Conservation (phyloP, 2,329 filamentous ascomycete genomes). For the Gaeumannomyces sp. region DNA sequence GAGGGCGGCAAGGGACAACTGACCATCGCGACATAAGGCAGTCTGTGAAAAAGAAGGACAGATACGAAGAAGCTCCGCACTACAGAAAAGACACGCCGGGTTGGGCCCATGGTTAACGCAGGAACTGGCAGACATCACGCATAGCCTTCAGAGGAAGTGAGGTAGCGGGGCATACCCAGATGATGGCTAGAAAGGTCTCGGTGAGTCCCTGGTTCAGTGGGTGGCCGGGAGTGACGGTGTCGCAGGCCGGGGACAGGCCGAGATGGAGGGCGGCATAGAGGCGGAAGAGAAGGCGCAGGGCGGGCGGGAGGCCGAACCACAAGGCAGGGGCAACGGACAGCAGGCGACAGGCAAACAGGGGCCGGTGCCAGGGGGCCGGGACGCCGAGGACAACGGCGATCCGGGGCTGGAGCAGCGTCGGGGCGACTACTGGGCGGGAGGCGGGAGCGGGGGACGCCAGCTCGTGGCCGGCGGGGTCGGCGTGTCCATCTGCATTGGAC, state of each 20-base stretch:
- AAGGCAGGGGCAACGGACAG: conserved; percentile 64
- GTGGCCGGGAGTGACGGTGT: neutral
- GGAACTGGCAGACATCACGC: conserved; percentile 8
- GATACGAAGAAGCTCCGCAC: conserved; percentile 71
- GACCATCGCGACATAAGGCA: conserved; percentile 80
- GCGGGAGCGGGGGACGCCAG: conserved; percentile 2
- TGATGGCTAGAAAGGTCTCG: conserved; percentile 64
- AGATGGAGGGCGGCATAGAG: conserved; percentile 37
- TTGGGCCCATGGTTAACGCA: neutral
- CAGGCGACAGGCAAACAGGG: conserved; percentile 66
- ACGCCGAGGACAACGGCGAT: conserved; percentile 74
- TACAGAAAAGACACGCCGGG: conserved; percentile 25
- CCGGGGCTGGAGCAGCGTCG: conserved; percentile 61
- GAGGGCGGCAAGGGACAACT: conserved; percentile 16
- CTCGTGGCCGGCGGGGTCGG: conserved; percentile 9
- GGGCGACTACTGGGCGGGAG: conserved; percentile 17
- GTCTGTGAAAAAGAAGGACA: conserved; percentile 79
- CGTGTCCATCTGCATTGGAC: conserved; percentile 2
- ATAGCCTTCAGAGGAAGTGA: neutral
- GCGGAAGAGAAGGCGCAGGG: conserved; percentile 61
- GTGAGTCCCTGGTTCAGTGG: conserved; percentile 36
- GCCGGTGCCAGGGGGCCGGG: conserved; percentile 64
- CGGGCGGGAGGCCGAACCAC: conserved; percentile 65
- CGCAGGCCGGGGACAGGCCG: conserved; percentile 3
- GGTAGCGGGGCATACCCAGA: conserved; percentile 56